A percentile compares a stretch with the other conserved stretches of the same genome.
These are phyloP conservation scores for Wallemia hederae DNA, from an alignment of 1,284 basidiomycete genomes.

Conservation along the genomic window DNA sequence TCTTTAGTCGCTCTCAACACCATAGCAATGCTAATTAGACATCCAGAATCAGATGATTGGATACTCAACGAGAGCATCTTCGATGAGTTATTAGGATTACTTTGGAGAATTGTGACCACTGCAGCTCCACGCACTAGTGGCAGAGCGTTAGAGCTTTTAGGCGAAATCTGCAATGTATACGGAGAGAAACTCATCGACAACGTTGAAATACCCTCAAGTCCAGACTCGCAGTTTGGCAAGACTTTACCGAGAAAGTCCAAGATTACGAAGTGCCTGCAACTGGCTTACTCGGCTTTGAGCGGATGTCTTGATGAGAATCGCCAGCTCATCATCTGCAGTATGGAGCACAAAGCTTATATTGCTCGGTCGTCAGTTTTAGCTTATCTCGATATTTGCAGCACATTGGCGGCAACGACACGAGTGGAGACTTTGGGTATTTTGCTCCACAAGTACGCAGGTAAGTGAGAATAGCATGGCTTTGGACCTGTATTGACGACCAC, in stretches of 20 bases:
- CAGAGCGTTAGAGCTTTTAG: background rate
- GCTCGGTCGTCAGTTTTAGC: background rate
- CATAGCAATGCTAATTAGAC: background rate
- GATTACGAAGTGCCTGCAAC: background rate
- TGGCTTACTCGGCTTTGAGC: background rate
- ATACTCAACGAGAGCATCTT: background rate
- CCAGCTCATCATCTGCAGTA: background rate
- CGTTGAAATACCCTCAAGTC: background rate
- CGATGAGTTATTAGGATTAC: background rate
- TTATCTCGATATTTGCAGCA: background rate
- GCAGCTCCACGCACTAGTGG: background rate
- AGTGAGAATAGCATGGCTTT: constrained; percentile 51
- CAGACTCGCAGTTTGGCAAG: background rate
- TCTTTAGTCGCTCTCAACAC: background rate
- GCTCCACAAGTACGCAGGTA: constrained; percentile 66
- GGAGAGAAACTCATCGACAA: background rate
- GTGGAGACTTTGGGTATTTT: background rate
- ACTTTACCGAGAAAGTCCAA: background rate
- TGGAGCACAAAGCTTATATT: background rate
- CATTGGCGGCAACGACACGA: background rate
- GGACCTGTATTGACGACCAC: constrained; percentile 42
- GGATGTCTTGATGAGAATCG: background rate
- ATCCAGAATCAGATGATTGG: background rate
- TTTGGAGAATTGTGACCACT: background rate
- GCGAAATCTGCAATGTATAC: background rate